Evolutionary conservation across 2,329 filamentous ascomycete species (phyloP), one percentile per base, ranked within the genome.

Genomic region (Aspergillus quadricinctus): DNA sequence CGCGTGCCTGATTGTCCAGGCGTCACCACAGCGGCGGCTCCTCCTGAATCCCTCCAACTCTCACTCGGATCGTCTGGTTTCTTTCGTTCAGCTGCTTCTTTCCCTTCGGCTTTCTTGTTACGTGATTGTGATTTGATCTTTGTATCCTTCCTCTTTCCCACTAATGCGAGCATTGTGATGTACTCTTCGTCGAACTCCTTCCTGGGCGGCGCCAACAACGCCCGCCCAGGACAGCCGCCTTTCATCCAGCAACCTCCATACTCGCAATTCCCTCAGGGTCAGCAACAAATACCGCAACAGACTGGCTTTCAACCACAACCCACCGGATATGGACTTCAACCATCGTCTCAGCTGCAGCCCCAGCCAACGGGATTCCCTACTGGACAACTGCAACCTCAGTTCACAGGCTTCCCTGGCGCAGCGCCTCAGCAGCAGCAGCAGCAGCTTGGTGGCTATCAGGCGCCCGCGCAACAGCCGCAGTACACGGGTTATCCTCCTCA

Each of bases 111-210:
- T 19, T 21, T 21, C 25, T 50, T 19, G n/a, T 23, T 46, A 37
- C 40, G 10, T 46, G 40, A 41, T 53, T 17, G 28, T 55, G 46
- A 28, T 23, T 45, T 19, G 19, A 27, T 46, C 21, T 46, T 21
- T 46, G 23, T 46, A 46, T 14, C 23, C 17, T 14, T 25, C 21
- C 6, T 25, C 23, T 4, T 25, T 46, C 21, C 11, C 23, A 21
- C 4, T 59, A 48, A 70, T 72, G 68, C 63, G 52, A 64, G 57
- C 58, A 58, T 58, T 55, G 50, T 72, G 76, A 97, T 97, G 93
- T 97, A 90, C 79, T 94, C 91, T 64, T 90, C 88, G 73, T 89
- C 90, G 64, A 95, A 89, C 80, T 87, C 89, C 62, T 97, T 88
- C 75, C 78, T 96, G 69, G 91, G 91, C 75, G 88, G 87, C 77